Evolutionary conservation across 2,329 filamentous ascomycete species (phyloP).

Genomic region (Ophiocordyceps camponoti-floridani): DNA sequence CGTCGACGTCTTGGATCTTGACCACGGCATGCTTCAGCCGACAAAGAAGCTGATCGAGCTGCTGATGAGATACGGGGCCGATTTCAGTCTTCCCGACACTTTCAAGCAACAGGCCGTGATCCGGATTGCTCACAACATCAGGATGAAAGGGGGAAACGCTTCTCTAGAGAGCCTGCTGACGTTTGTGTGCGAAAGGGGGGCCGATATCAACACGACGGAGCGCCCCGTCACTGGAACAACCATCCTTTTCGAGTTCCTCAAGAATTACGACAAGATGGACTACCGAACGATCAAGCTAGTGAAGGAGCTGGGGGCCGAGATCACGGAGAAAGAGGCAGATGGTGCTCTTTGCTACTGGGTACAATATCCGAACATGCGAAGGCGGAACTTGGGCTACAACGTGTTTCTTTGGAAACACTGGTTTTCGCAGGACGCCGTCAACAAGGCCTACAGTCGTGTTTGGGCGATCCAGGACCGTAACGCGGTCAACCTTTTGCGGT

Average conservation of each 20-base stretch:
- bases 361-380: background rate
- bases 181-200: background rate
- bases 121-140: no score
- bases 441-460: no score
- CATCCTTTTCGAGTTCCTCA: background rate
- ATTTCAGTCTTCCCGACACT: no score
- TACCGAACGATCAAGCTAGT: background rate
- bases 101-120: background rate
- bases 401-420: background rate
- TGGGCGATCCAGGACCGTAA: no score
- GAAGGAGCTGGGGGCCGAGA: background rate
- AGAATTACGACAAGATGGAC: background rate
- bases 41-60: background rate
- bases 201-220: background rate
- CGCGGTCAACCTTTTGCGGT: no score
- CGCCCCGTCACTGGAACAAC: background rate
- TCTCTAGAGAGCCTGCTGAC: background rate
- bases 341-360: constrained; percentile 1
- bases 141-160: background rate
- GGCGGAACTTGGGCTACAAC: background rate
- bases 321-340: constrained; percentile 1
- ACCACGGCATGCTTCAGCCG: accelerated
- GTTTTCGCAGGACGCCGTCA: no score
- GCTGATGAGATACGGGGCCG: background rate
- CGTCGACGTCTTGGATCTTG: background rate